Percentiles rank a stretch among this genome's conserved stretches.
Conservation (phyloP, 352 stramenopile species). For the Phytophthora crassamura region DNA sequence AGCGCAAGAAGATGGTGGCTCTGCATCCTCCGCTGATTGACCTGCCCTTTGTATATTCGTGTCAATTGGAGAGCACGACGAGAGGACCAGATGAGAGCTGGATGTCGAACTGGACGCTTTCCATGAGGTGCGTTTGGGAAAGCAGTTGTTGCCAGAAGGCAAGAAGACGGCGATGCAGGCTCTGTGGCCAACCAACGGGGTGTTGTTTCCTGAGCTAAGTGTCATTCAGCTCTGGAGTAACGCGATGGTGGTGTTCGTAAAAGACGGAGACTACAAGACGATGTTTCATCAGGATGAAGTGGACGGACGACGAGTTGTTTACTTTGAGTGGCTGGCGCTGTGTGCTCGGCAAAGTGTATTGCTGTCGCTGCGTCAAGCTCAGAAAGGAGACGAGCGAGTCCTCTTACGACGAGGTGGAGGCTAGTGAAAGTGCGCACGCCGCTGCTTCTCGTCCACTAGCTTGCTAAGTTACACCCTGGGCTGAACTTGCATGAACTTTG, state of each 20-base stretch:
- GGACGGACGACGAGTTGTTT: slow-evolving; percentile 24
- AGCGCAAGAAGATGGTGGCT: not conserved
- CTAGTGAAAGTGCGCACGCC: slow-evolving; percentile 9
- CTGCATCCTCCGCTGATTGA: not conserved
- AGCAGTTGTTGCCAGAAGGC: slow-evolving; percentile 56
- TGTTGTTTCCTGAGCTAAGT: slow-evolving; percentile 56
- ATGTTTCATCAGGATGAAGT: slow-evolving; percentile 47
- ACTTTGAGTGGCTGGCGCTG: slow-evolving; percentile 72
- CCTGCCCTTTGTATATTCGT: not conserved
- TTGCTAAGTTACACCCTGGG: slow-evolving; percentile 44
- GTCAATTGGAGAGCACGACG: not conserved
- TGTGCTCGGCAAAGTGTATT: slow-evolving; percentile 36
- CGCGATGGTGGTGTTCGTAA: slow-evolving; percentile 62
- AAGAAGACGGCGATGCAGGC: slow-evolving; percentile 62
- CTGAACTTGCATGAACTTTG: too few species aligned
- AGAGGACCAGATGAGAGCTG: too few species aligned
- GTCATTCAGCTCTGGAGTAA: slow-evolving; percentile 64
- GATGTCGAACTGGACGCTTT: slow-evolving; percentile 49
- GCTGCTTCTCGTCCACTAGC: slow-evolving; percentile 61
- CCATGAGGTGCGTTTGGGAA: slow-evolving; percentile 56
- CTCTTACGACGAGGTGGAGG: slow-evolving; percentile 29
- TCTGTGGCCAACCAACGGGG: slow-evolving; percentile 53
- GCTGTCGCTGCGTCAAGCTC: slow-evolving; percentile 31
- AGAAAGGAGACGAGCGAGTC: slow-evolving; percentile 40
- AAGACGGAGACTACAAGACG: slow-evolving; percentile 60